Base-by-base conservation (phyloP, 768 basidiomycete genomes). In the Termitomyces bulborhizus region DNA sequence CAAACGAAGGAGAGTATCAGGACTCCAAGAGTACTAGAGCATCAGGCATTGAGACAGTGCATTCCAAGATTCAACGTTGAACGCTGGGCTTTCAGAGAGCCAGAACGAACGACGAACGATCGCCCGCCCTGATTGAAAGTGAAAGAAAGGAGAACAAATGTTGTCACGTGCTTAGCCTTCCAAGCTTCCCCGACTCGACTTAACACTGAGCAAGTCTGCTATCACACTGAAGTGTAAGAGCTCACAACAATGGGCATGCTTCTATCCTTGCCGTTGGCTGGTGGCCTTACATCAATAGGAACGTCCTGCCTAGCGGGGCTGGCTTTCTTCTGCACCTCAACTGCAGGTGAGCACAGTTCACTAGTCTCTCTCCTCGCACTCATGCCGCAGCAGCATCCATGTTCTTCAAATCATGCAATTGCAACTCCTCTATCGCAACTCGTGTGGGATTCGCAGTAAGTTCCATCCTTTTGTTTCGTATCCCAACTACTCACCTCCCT, bases 391-490 rank as follows among this genome's bases (percentile, higher is more conserved):
- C 71, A 85, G 94, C 95, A 3, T 93, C 91, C 36, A 93, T 96
- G 83, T 92, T 97, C 75, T 94, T 86, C 81, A 98, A 97, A 77
- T 93, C 90, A 32, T 99, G 96, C 72, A 98, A 98, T 68, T 99
- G 97, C 74, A 98, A 98, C 68, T 96, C 93, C 8, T 96, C 93
- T 0, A 98, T 99, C 62, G 97, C 97, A 0, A 98, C 95, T 43
- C 87, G 95, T 65, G 87, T 98, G 55, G 95, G 95, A 34, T 97
- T 94, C 71, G 93, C 93, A 15, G 93, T 92, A 67, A 56, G 88
- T 69, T 24, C 18, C 32, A 2, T 26, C 37, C 12, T 12, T 3
- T 6, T 11, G 16, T 4, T n/a, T 24, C 12, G 21, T 13, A 8
- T 15, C 9, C 6, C 1, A 32, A 32, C 16, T 43, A 15, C 6